Conservation (phyloP, 768 basidiomycete species). For the Tylopilus cervinicoccineus region DNA sequence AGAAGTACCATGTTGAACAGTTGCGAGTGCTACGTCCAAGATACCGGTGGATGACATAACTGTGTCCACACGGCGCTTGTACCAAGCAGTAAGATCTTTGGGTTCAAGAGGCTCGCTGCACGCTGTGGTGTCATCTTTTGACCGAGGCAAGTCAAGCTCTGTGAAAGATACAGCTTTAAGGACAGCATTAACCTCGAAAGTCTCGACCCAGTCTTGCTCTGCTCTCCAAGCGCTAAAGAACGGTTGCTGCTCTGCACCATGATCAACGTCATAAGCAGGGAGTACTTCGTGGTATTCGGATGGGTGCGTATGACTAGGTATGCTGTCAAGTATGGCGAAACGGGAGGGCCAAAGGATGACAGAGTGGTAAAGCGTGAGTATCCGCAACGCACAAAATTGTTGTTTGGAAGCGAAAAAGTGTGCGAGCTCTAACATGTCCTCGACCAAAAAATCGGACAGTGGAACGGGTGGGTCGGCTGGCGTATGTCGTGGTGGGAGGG, state of each 20-base stretch:
- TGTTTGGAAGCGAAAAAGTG: constrained; percentile 62
- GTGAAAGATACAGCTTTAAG: constrained; percentile 25
- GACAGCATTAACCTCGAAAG: constrained; percentile 37
- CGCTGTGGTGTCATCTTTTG: constrained; percentile 5
- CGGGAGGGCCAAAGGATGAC: constrained; percentile 63
- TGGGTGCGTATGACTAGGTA: constrained; percentile 74
- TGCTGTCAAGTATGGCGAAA: constrained; percentile 60
- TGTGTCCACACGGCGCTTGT: constrained; percentile 55
- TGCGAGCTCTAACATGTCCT: constrained; percentile 55
- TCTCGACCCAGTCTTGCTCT: constrained; percentile 59
- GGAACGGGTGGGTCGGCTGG: constrained; percentile 41
- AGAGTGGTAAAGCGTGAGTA: constrained; percentile 58
- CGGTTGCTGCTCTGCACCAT: constrained; percentile 39
- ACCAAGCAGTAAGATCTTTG: constrained; percentile 65
- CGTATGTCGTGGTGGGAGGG: constrained; percentile 17
- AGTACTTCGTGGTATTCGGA: constrained; percentile 57
- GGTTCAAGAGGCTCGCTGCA: constrained; percentile 9
- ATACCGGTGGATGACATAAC: constrained; percentile 69
- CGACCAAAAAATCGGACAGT: constrained; percentile 61
- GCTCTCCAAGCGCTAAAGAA: constrained; percentile 44
- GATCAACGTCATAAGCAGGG: constrained; percentile 52
- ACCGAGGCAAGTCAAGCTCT: constrained; percentile 11
- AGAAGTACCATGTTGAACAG: constrained; percentile 84
- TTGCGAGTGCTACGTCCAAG: constrained; percentile 71
- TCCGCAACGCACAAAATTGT: constrained; percentile 52